Base-by-base conservation (phyloP, 2,329 filamentous ascomycete species). In the Beauveria sp. region DNA sequence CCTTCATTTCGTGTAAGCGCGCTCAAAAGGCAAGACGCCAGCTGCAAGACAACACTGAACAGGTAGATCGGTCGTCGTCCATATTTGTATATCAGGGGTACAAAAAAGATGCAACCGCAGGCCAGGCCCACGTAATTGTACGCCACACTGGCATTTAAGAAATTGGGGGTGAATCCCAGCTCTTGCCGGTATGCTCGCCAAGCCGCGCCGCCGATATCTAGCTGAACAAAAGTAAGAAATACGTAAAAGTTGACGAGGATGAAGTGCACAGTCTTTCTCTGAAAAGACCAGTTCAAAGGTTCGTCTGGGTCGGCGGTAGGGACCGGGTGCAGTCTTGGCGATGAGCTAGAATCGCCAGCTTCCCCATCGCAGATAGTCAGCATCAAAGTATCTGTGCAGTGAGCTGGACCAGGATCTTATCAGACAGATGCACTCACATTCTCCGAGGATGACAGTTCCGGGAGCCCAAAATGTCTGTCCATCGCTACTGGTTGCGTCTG, bases 161-260 rank as follows among this genome's bases (percentile, higher is more conserved):
- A 66, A 16, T 57, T 62, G 9, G 68, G 63, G 24, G 63, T 65
- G 2, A 73, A 65, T 5, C 60, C 54, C 12, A 75, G 60, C 8
- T 75, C 72, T 9, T 62, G 59, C 24, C 62, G 60, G 18, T 62
- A 56, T 4, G 56, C 47, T 24, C 46, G 8, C 54, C 51, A 63
- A 5, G 60, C 57, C 1, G 61, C 61, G 24, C 58, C 62, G 24
- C 52, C 62, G 30, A 63, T 62, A n/a, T 59, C 64, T 8, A 91
- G 79, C 70, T 89, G 84, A 62, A 90, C 74, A 73, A 89, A 92
- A 7, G 84, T 81, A 22, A 92, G 74, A 14, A 89, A 76, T 2
- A 86, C 81, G 67, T 91, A 85, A 7, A 82, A 70, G 61, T 87
- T 78, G 1, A 86, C 86, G 51, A 86, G 71, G 2, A 71, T 62